Conservation (phyloP, 1,284 basidiomycete species). For the Thecaphora thlaspeos region DNA sequence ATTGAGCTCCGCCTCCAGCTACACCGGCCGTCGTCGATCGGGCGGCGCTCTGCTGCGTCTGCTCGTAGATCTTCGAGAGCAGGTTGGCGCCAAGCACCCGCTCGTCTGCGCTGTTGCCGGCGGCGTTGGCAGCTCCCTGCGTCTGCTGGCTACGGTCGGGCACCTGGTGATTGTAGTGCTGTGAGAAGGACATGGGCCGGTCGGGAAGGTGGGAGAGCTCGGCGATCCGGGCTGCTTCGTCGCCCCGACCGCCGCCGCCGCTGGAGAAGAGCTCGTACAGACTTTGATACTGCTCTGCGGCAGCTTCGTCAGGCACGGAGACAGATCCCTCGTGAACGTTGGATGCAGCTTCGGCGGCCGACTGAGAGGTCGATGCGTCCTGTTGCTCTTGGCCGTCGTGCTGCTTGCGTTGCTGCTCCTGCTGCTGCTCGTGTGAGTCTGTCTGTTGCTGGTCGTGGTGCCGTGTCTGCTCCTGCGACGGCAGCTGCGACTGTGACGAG, state of each 20-base stretch:
- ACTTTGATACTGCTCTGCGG: slow-evolving; percentile 6
- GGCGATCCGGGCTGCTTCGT: background rate
- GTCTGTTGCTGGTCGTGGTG: background rate
- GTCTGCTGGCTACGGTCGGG: too few relatives aligned
- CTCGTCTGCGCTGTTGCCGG: too few relatives aligned
- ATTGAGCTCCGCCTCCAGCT: too few relatives aligned
- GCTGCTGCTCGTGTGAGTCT: background rate
- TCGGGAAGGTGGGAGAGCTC: slow-evolving; percentile 15
- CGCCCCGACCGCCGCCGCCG: slow-evolving; percentile 2
- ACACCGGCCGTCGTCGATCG: too few relatives aligned
- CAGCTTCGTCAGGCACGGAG: too few relatives aligned
- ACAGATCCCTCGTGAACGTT: too few relatives aligned
- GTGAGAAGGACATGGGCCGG: slow-evolving; percentile 38
- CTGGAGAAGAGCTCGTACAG: slow-evolving; percentile 23
- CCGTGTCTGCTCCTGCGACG: background rate
- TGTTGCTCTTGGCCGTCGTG: background rate
- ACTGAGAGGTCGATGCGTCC: too few relatives aligned
- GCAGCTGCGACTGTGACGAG: background rate
- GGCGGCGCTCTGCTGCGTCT: too few relatives aligned
- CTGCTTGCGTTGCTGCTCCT: slow-evolving; percentile 1
- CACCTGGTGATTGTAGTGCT: slow-evolving; percentile 38
- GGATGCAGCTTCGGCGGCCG: too few relatives aligned
- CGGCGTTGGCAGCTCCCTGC: too few relatives aligned
- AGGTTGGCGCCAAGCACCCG: too few relatives aligned
- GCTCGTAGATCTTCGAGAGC: too few relatives aligned